Conservation (phyloP, 495 filamentous ascomycete species). For the Aspergillus heteromorphus region DNA sequence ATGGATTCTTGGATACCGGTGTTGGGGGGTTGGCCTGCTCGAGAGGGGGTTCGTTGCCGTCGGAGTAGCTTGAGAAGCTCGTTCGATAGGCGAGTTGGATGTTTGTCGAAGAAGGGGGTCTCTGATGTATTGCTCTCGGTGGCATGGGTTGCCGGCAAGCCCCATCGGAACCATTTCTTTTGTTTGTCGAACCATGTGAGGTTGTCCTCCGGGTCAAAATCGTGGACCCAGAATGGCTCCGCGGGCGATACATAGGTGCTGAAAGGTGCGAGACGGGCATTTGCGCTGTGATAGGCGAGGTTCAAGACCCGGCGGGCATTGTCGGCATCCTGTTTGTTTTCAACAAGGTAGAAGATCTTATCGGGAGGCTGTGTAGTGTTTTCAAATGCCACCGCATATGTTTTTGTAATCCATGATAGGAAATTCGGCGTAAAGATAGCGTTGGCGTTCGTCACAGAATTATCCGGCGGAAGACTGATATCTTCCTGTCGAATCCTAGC, state of each 20-base stretch:
- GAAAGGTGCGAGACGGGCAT: conserved; percentile 22
- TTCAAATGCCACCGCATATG: conserved; percentile 27
- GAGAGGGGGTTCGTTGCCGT: background rate
- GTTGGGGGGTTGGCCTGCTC: background rate
- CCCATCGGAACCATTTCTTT: conserved; percentile 40
- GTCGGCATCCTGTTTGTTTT: conserved; percentile 29
- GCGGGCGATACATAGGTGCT: conserved; percentile 33
- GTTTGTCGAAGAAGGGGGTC: conserved; percentile 28
- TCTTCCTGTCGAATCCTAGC: conserved; percentile 29
- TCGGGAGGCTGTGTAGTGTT: conserved; percentile 3
- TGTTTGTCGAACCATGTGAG: conserved; percentile 29
- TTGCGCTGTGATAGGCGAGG: conserved; percentile 22
- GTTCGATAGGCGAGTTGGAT: conserved; percentile 30
- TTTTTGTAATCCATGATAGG: conserved; percentile 30
- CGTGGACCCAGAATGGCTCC: conserved; percentile 17
- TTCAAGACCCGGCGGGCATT: conserved; percentile 34
- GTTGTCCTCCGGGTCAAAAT: conserved; percentile 16
- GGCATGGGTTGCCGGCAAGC: conserved; percentile 21
- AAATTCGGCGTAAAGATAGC: conserved; percentile 20
- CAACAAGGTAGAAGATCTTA: conserved; percentile 30
- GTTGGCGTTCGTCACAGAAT: conserved; percentile 3
- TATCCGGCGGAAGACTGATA: conserved; percentile 13
- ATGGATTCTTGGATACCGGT: conserved; percentile 26
- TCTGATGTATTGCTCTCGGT: conserved; percentile 5
- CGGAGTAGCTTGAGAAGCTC: conserved; percentile 34